These are phyloP conservation scores for Kodamaea alishanica DNA, from an alignment of 1,139 yeast species.

Conservation along the genomic window DNA sequence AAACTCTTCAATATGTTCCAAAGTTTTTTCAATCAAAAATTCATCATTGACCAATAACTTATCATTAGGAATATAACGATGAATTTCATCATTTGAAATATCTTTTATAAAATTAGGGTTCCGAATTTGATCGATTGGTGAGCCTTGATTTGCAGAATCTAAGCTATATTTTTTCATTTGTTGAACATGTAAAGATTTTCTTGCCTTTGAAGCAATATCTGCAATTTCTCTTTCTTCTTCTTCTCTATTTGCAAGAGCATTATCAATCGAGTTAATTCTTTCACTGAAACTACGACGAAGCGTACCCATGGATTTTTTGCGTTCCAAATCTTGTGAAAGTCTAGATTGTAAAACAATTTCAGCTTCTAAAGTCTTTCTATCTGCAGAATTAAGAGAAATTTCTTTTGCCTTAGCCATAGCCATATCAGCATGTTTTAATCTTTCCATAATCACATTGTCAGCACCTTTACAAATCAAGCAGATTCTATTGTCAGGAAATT, in stretches of 20 bases:
- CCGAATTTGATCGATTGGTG: background rate
- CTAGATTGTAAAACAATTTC: slow-evolving; percentile 61
- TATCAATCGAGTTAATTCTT: slow-evolving; percentile 49
- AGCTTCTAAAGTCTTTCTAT: slow-evolving; percentile 78
- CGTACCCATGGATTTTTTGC: slow-evolving; percentile 27
- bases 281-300: slow-evolving; percentile 26
- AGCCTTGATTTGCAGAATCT: slow-evolving; percentile 13
- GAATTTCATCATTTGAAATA: background rate
- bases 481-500: slow-evolving; percentile 74
- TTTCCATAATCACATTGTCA: slow-evolving; percentile 84
- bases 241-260: slow-evolving; percentile 48
- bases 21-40: slow-evolving; percentile 74
- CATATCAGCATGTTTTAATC: slow-evolving; percentile 53
- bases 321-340: slow-evolving; percentile 33
- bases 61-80: slow-evolving; percentile 50
- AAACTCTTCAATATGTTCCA: slow-evolving; percentile 88
- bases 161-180: slow-evolving; percentile 55
- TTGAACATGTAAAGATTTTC: slow-evolving; percentile 61
- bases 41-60: slow-evolving; percentile 68
- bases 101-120: no score
- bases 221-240: slow-evolving; percentile 59
- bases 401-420: slow-evolving; percentile 65
- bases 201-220: slow-evolving; percentile 55
- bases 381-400: slow-evolving; percentile 53
- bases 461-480: slow-evolving; percentile 92